Conservation (phyloP, 2,329 filamentous ascomycete genomes). For the Colletotrichum plurivorum region DNA sequence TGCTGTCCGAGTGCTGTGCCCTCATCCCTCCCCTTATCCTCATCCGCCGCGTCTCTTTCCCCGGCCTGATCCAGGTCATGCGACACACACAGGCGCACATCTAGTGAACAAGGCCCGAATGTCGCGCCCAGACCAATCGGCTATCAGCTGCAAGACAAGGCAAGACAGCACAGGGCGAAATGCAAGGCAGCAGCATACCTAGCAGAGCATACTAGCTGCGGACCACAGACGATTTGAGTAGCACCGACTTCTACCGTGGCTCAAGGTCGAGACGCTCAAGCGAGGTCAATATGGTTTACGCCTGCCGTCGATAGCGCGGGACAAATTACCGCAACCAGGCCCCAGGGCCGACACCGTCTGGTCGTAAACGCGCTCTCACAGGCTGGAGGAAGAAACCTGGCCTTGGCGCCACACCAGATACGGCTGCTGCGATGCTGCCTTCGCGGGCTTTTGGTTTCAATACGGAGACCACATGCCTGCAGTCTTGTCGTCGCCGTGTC, state of each 20-base stretch:
- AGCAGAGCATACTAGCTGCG: too few species aligned
- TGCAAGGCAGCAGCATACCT: too few species aligned
- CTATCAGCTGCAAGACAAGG: constrained; percentile 8
- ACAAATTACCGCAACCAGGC: constrained; percentile 40
- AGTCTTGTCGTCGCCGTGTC: background rate
- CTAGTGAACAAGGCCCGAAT: constrained; percentile 9
- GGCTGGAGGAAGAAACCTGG: constrained; percentile 14
- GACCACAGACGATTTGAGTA: background rate
- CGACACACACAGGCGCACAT: constrained; percentile 18
- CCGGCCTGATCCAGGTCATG: constrained; percentile 31
- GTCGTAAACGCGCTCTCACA: constrained; percentile 29
- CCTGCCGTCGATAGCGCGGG: constrained; percentile 37
- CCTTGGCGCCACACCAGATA: constrained; percentile 35
- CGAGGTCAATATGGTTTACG: constrained; percentile 24
- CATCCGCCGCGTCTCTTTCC: constrained; percentile 14
- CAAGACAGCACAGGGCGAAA: constrained; percentile 9
- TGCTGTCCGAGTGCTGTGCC: background rate
- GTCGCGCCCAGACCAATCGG: constrained; percentile 16
- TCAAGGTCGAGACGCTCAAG: background rate
- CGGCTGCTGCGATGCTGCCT: constrained; percentile 25
- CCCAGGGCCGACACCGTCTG: constrained; percentile 34
- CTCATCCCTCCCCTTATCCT: background rate
- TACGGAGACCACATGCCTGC: constrained; percentile 27
- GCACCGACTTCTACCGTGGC: constrained; percentile 12
- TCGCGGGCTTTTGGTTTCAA: constrained; percentile 4